phyloP scores from a whole-genome alignment of 768 basidiomycete genomes.

The Chalciporus chontae region DNA sequence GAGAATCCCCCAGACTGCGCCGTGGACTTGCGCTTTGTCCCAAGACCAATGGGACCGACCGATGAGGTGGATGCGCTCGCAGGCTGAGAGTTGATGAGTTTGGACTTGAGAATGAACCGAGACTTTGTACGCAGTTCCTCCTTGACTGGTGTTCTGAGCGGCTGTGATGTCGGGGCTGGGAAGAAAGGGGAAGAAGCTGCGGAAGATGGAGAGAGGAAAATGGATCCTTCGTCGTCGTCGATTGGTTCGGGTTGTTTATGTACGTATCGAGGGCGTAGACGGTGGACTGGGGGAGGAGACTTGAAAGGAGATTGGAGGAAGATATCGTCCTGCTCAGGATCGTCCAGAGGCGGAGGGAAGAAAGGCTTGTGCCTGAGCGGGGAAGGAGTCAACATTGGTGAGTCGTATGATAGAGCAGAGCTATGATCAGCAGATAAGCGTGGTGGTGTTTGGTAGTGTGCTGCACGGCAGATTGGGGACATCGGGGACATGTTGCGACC shows the following conservation, averaged over 20 bases:
- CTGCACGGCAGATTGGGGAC: constrained; percentile 32
- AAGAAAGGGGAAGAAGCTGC: constrained; percentile 39
- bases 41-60: constrained; percentile 38
- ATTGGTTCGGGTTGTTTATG: constrained; percentile 26
- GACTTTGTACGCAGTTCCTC: constrained; percentile 37
- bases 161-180: constrained; percentile 42
- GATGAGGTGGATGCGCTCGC: constrained; percentile 5
- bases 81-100: constrained; percentile 25
- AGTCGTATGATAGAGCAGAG: constrained; percentile 40
- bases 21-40: constrained; percentile 65
- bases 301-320: constrained; percentile 53
- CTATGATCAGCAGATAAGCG: constrained; percentile 19
- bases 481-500: constrained; percentile 30
- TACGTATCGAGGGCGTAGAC: constrained; percentile 41
- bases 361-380: constrained; percentile 48
- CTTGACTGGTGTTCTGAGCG: constrained; percentile 62
- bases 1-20: constrained; percentile 42
- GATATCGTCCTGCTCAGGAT: constrained; percentile 44
- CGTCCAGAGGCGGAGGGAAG: constrained; percentile 31
- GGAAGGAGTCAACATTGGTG: constrained; percentile 64
- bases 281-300: constrained; percentile 43
- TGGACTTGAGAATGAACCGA: constrained; percentile 40
- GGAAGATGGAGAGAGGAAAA: constrained; percentile 53
- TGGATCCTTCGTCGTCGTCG: constrained; percentile 56
- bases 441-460: constrained; percentile 34